A percentile compares a stretch with the other conserved stretches of the same genome.
These are phyloP conservation scores for Coccomyxa sp. DNA, from an alignment of 139 green algal genomes.

Conservation along the genomic window DNA sequence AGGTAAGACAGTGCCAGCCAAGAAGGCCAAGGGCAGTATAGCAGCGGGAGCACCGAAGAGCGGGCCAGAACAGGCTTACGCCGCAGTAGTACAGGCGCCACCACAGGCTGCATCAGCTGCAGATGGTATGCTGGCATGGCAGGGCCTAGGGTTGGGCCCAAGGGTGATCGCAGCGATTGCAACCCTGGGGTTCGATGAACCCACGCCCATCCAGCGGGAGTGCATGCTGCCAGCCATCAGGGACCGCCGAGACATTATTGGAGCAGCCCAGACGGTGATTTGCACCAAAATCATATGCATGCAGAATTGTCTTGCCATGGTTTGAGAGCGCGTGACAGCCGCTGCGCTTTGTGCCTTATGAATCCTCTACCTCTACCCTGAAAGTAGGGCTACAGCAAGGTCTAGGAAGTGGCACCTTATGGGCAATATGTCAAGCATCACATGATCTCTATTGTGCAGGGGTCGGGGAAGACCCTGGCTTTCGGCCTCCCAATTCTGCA, in stretches of 20 bases:
- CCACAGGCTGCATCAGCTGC: constrained; percentile 3
- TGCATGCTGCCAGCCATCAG: constrained; percentile 65
- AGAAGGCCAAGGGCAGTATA: background rate
- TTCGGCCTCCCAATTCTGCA: constrained; percentile 96
- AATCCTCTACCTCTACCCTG: background rate
- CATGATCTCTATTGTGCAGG: constrained; percentile 41
- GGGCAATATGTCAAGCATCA: background rate
- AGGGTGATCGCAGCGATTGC: constrained; percentile 14
- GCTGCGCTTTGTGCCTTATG: background rate
- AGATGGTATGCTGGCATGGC: constrained; percentile 9
- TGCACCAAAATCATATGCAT: background rate
- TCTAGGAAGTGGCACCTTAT: background rate
- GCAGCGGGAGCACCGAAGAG: constrained; percentile 8
- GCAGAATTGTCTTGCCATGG: background rate
- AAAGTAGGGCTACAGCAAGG: background rate
- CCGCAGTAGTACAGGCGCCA: background rate
- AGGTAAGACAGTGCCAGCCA: no score
- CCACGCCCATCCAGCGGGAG: constrained; percentile 77
- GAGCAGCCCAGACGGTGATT: constrained; percentile 85
- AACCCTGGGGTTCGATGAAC: constrained; percentile 49
- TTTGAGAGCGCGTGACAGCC: background rate
- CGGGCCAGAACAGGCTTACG: background rate
- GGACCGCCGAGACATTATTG: constrained; percentile 82
- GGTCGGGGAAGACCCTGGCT: constrained; percentile 96
- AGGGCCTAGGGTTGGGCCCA: constrained; percentile 24